These are phyloP conservation scores for Xylaria sp. DNA, from an alignment of 2,329 filamentous ascomycete species.

Conservation along the genomic window DNA sequence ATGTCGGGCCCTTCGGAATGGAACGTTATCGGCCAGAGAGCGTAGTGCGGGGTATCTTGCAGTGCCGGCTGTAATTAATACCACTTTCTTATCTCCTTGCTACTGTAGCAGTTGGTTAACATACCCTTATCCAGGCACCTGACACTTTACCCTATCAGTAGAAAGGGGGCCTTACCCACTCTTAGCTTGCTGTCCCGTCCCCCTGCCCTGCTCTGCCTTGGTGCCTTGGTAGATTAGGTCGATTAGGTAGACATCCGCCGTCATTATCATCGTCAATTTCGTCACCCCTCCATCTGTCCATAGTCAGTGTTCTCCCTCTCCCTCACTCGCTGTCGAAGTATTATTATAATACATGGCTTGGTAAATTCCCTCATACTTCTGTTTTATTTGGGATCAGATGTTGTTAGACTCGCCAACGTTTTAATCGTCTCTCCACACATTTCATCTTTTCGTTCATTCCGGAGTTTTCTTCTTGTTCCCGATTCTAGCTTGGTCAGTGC, in stretches of 20 bases:
- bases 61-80: not conserved
- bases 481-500: not conserved
- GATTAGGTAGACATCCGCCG: not conserved
- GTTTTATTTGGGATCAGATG: not conserved
- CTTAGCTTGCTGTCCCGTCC: not conserved
- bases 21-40: not conserved
- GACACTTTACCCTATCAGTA: not conserved
- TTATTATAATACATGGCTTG: not conserved
- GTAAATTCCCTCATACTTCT: not conserved
- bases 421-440: not conserved
- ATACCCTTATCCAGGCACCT: not conserved
- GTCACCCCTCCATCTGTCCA: not conserved
- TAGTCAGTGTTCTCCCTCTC: not conserved
- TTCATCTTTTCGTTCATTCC: not conserved
- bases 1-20: conserved; percentile 21
- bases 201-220: not conserved
- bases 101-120: not conserved
- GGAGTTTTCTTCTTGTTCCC: not conserved
- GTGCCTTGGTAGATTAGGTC: not conserved
- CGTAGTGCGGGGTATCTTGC: conserved; percentile 13
- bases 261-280: conserved; percentile 4
- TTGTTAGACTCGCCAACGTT: conserved; percentile 9
- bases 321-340: not conserved
- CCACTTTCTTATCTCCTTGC: not conserved
- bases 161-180: not conserved